Evolutionary conservation across 352 stramenopile genomes (phyloP).

Genomic region (Phytophthora pinifolia): DNA sequence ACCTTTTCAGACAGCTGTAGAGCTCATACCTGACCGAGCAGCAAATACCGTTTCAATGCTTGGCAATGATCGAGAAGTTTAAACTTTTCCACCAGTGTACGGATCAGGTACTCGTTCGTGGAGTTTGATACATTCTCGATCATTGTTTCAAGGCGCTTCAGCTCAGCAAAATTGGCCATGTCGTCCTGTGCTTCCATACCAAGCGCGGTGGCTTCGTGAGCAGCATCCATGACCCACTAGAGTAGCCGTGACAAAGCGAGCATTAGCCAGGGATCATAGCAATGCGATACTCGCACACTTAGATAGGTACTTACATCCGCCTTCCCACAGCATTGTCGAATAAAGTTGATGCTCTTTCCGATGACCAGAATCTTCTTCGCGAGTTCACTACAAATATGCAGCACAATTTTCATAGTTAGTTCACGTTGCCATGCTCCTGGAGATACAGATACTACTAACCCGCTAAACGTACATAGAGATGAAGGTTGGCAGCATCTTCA

Average conservation of each 20-base stretch:
- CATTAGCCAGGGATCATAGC: background rate
- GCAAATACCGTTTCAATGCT: slow-evolving; percentile 97
- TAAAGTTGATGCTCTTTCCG: slow-evolving; percentile 99
- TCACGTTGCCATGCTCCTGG: too few relatives aligned
- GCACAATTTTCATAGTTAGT: too few relatives aligned
- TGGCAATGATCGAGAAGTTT: slow-evolving; percentile 93
- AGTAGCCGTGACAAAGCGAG: slow-evolving; percentile 1
- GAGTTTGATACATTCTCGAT: slow-evolving; percentile 77
- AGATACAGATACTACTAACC: background rate
- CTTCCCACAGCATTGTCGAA: slow-evolving; percentile 94
- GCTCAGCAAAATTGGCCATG: slow-evolving; percentile 64
- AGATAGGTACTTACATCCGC: slow-evolving; percentile 59
- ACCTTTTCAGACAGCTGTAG: background rate
- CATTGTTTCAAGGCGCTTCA: slow-evolving; percentile 70
- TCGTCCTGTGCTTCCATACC: slow-evolving; percentile 59
- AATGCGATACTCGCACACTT: background rate
- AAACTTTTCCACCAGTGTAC: slow-evolving; percentile 92
- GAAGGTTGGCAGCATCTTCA: slow-evolving; percentile 87
- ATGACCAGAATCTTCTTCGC: slow-evolving; percentile 94
- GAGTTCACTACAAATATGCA: slow-evolving; percentile 62
- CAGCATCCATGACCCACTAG: slow-evolving; percentile 77
- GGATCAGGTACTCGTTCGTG: slow-evolving; percentile 91
- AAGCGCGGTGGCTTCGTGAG: slow-evolving; percentile 41
- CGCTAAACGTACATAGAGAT: slow-evolving; percentile 66
- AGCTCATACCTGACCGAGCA: slow-evolving; percentile 92